Percentiles rank a stretch among this genome's conserved stretches.
phyloP scores from a whole-genome alignment of 2,329 filamentous ascomycete genomes.

The Colletotrichum sidae region DNA sequence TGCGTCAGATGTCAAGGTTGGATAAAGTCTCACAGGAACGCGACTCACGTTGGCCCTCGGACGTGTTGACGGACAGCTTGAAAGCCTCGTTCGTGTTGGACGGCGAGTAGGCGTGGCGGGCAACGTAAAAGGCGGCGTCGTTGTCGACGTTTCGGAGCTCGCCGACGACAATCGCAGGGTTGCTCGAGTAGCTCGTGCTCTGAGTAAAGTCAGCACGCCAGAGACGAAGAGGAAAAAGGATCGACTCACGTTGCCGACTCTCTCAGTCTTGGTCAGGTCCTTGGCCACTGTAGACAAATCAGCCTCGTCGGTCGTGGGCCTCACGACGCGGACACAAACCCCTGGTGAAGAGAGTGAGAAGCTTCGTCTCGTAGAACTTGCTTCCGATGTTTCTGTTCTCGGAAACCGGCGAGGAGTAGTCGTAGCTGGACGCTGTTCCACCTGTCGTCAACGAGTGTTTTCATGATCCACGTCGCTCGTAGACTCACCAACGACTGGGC shows the following conservation, averaged over 20 bases:
- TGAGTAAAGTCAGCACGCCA: slow-evolving; percentile 45
- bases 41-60: slow-evolving; percentile 55
- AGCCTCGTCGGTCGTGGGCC: not conserved
- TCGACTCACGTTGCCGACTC: slow-evolving; percentile 49
- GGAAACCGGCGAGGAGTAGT: slow-evolving; percentile 72
- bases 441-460: not conserved
- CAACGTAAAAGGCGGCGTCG: slow-evolving; percentile 68
- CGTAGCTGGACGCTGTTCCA: slow-evolving; percentile 65
- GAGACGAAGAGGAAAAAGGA: not conserved
- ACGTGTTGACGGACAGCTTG: slow-evolving; percentile 66
- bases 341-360: slow-evolving; percentile 69
- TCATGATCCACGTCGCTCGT: not conserved
- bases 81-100: slow-evolving; percentile 63
- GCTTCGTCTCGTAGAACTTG: slow-evolving; percentile 74
- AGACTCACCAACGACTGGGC: slow-evolving; percentile 59
- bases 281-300: slow-evolving; percentile 52
- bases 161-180: slow-evolving; percentile 62
- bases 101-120: slow-evolving; percentile 65
- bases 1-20: not conserved
- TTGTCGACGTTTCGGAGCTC: slow-evolving; percentile 71
- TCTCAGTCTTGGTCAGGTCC: slow-evolving; percentile 67
- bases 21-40: rapidly evolving
- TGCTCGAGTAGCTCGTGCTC: slow-evolving; percentile 62
- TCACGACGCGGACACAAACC: slow-evolving; percentile 1
- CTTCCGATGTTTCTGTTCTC: slow-evolving; percentile 67